Conservation (phyloP, 352 stramenopile genomes). For the Phytophthora melonis region DNA sequence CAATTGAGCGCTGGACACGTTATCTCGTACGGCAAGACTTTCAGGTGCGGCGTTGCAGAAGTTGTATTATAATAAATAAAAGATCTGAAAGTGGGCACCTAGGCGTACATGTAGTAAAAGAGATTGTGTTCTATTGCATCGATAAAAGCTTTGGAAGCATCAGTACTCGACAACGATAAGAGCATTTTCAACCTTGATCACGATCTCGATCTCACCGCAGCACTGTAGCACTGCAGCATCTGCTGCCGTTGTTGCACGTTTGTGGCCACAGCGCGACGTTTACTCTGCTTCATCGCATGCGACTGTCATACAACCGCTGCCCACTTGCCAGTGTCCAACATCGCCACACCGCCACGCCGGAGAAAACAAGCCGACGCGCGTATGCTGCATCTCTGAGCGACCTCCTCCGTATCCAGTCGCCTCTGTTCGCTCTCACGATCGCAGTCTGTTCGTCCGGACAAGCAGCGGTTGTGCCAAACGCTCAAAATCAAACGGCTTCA, state of each 20-base stretch:
- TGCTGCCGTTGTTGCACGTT: not conserved
- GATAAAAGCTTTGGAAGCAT: not conserved
- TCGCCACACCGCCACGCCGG: not conserved
- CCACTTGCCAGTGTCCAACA: not conserved
- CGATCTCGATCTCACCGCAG: not conserved
- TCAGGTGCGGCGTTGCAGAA: not conserved
- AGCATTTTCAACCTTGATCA: not conserved
- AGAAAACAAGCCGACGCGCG: not conserved
- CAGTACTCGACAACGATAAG: not conserved
- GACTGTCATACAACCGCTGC: not conserved
- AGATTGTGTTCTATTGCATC: too few species aligned
- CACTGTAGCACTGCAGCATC: not conserved
- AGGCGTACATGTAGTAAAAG: too few species aligned
- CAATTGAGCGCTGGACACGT: not conserved
- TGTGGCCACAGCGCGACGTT: not conserved
- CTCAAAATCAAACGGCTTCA: too few species aligned
- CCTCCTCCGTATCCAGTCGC: too few species aligned
- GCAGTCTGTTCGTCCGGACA: too few species aligned
- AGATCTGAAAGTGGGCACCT: not conserved
- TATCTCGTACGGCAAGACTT: not conserved
- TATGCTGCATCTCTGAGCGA: not conserved
- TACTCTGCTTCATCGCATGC: not conserved
- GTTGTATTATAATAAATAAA: not conserved
- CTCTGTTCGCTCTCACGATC: too few species aligned
- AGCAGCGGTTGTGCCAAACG: too few species aligned